Evolutionary conservation across 2,329 filamentous ascomycete genomes (phyloP), one percentile per base, ranked within the genome.

Genomic region (Nigrospora sphaerica): DNA sequence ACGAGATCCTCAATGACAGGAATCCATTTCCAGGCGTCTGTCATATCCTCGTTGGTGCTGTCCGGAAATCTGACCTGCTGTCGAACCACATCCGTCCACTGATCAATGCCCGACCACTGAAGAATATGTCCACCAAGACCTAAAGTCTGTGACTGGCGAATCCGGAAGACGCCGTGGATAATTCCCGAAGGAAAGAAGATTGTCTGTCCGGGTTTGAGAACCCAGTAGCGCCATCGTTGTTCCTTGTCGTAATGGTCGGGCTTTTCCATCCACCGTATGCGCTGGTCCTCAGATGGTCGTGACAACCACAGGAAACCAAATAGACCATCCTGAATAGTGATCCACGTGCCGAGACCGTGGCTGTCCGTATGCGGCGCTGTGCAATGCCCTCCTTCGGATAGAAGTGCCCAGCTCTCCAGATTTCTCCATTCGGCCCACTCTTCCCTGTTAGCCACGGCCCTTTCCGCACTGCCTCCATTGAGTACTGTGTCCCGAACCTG

Each of bases 291-390:
- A 1, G 54, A 59, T 14, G 57, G 59, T 11, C 50, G 50, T 14
- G 59, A 60, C 46, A 64, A 50, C 62, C 60, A 63, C 3, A 56
- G 59, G 18, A 60, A 64, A 2, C 61, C 60, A 39, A 63, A 42
- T 5, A 17, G 32, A 19, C 47, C 49, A 45, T 51, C 45, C 32
- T 64, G 60, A 18, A 60, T 57, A 3, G 61, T 65, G 45, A 64
- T 62, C 62, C 59, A 66, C 2, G 60, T 65, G 13, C 51, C 53
- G 36, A 61, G 56, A 12, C 62, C 60, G 46, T 66, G 56, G 40
- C 59, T 62, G 50, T 66, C 62, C 47, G 59, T 63, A 38, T 66
- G 58, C 11, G 60, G 61, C 12, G 59, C 55, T 10, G 61, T 66
- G 47, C 60, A 55, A 50, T 66, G 58, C 1, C 62, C 63, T 32